Percentiles rank a stretch among this genome's conserved stretches.
Evolutionary conservation across 139 green algal species (phyloP).

Genomic region (Chlorella vulgaris): DNA sequence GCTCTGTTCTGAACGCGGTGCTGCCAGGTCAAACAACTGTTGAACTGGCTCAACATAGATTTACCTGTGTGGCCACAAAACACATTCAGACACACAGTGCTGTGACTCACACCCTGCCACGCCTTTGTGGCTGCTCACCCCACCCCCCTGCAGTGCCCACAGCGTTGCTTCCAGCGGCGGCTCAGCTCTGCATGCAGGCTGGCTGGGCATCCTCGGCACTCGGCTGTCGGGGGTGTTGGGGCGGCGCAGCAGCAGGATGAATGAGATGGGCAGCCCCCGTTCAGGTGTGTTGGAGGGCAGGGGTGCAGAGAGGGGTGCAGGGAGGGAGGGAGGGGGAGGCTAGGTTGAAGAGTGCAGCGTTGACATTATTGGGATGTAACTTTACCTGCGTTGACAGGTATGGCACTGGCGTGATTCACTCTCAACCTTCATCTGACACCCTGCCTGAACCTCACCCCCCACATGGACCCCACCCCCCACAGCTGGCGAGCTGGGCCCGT

Average conservation of each 20-base stretch:
- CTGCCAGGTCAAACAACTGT: too few relatives aligned
- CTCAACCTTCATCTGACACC: neutral
- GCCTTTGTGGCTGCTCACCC: neutral
- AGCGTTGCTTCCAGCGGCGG: conserved; percentile 19
- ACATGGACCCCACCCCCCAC: neutral
- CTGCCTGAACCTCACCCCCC: too few relatives aligned
- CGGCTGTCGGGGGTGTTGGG: conserved; percentile 7
- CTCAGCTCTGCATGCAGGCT: neutral
- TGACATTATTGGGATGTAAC: neutral
- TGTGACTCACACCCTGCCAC: neutral
- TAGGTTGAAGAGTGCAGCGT: too few relatives aligned
- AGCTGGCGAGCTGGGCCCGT: conserved; percentile 6
- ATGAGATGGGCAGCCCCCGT: conserved; percentile 17
- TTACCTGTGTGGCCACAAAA: too few relatives aligned
- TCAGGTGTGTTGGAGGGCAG: conserved; percentile 22
- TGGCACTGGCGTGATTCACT: neutral
- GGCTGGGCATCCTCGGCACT: conserved; percentile 12
- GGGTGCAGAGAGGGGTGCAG: too few relatives aligned
- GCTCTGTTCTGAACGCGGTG: too few relatives aligned
- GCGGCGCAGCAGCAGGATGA: neutral
- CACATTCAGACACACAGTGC: too few relatives aligned
- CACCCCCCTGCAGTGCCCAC: neutral
- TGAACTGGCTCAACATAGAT: too few relatives aligned
- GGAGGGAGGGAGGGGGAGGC: too few relatives aligned
- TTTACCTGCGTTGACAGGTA: too few relatives aligned